Conservation (phyloP, 2,329 filamentous ascomycete species). For the Diaporthe eres region DNA sequence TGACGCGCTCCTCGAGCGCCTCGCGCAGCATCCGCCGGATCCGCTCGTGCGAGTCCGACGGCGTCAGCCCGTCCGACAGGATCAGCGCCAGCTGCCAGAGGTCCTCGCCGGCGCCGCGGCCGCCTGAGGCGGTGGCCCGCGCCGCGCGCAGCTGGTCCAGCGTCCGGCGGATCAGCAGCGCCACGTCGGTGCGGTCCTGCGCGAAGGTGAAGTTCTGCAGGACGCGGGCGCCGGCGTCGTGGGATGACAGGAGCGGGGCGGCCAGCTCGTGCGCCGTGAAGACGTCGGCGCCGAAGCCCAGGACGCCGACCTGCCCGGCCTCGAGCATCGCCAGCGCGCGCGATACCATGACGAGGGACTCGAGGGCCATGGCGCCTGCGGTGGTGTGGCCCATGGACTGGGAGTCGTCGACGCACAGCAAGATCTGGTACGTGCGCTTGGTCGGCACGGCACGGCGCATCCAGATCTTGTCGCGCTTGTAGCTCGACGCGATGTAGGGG, state of each 20-base stretch:
- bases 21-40: conserved; percentile 87
- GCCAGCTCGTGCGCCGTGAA: conserved; percentile 90
- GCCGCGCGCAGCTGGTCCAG: conserved; percentile 87
- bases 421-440: conserved; percentile 96
- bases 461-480: conserved; percentile 99
- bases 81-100: conserved; percentile 97
- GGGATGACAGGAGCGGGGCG: conserved; percentile 82
- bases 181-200: conserved; percentile 89
- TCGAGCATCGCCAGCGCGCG: conserved; percentile 93
- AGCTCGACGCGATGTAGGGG: conserved; percentile 97
- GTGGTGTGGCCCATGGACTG: conserved; percentile 90
- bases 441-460: conserved; percentile 93
- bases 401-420: conserved; percentile 97
- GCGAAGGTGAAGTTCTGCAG: conserved; percentile 88
- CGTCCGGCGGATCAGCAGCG: conserved; percentile 80
- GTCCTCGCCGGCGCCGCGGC: conserved; percentile 67
- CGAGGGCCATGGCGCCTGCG: conserved; percentile 86
- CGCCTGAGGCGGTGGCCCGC: conserved; percentile 61
- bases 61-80: conserved; percentile 93
- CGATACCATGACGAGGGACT: conserved; percentile 92
- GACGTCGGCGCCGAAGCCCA: conserved; percentile 89
- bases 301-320: conserved; percentile 90
- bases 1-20: conserved; percentile 93
- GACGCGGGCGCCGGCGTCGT: conserved; percentile 84
- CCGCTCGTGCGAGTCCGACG: conserved; percentile 82